A percentile compares a stretch with the other conserved stretches of the same genome.
phyloP scores from a whole-genome alignment of 2,329 filamentous ascomycete genomes.

The Calonectria crousiana region DNA sequence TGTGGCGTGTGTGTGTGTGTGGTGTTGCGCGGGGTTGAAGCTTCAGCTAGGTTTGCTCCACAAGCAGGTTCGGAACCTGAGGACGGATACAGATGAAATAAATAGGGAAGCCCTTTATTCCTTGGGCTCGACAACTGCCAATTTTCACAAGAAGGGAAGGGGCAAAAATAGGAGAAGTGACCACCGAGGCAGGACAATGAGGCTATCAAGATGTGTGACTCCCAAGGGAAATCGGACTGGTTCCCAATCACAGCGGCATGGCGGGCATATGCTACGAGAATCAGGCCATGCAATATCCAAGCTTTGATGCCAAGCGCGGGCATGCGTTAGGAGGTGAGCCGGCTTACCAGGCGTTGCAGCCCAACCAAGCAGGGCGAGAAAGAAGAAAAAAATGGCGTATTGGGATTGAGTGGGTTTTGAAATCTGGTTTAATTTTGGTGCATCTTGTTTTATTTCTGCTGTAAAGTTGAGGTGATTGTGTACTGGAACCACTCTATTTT shows the following conservation, averaged over 20 bases:
- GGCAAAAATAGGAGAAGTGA: not conserved
- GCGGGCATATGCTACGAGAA: conserved; percentile 39
- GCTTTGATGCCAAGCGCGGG: conserved; percentile 39
- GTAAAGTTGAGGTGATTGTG: not conserved
- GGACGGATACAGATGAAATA: conserved; percentile 5
- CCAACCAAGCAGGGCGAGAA: conserved; percentile 16
- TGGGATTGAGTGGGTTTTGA: not conserved
- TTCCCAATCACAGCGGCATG: conserved; percentile 32
- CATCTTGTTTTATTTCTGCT: not conserved
- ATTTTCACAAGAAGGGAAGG: not conserved
- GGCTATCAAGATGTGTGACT: conserved; percentile 14
- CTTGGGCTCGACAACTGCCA: not conserved
- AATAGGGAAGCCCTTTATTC: conserved; percentile 1
- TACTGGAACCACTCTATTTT: not conserved
- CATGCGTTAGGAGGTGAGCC: conserved; percentile 29
- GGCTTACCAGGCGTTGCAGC: conserved; percentile 27
- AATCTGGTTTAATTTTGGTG: not conserved
- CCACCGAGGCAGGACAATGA: conserved; percentile 4
- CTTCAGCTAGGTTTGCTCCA: conserved; percentile 37
- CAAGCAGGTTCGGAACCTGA: conserved; percentile 17
- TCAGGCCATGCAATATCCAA: conserved; percentile 43
- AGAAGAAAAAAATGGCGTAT: not conserved
- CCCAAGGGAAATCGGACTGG: not conserved
- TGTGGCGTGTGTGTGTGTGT: conserved; percentile 4
- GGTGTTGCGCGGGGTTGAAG: conserved; percentile 35